Evolutionary conservation across 192 early-diverging fungal genomes (phyloP).

Genomic region (Rhizoclosmatium globosum): DNA sequence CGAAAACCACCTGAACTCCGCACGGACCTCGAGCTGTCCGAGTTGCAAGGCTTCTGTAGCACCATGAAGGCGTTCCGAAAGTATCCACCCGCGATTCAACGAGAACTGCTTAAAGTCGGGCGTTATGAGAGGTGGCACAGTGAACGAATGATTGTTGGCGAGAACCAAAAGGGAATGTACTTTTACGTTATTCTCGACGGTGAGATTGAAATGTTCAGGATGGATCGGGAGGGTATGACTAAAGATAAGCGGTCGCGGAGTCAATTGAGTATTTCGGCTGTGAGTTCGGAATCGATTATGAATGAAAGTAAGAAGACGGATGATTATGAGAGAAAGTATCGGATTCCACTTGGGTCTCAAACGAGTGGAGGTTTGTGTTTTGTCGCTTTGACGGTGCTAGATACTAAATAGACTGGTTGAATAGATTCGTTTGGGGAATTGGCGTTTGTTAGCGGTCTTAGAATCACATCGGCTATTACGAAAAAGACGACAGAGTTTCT

Average conservation of each 20-base stretch:
- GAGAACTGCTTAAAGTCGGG: constrained; percentile 35
- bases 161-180: constrained; percentile 38
- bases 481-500: constrained; percentile 47
- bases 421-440: constrained; percentile 54
- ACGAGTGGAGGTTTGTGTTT: constrained; percentile 46
- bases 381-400: not conserved
- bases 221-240: constrained; percentile 39
- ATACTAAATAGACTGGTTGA: not conserved
- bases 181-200: constrained; percentile 55
- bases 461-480: constrained; percentile 36
- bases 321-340: constrained; percentile 45
- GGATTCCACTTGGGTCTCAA: constrained; percentile 34
- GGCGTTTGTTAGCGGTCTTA: constrained; percentile 31
- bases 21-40: constrained; percentile 36
- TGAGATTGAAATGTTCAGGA: constrained; percentile 48
- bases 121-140: constrained; percentile 48
- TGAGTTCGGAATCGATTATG: not conserved
- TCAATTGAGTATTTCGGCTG: constrained; percentile 5
- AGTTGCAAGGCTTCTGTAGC: constrained; percentile 42
- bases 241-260: not conserved
- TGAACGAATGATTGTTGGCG: constrained; percentile 42
- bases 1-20: constrained; percentile 38
- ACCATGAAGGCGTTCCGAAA: constrained; percentile 29
- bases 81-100: constrained; percentile 28
- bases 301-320: constrained; percentile 12